Evolutionary conservation across 2,329 filamentous ascomycete genomes (phyloP).

Genomic region (Aspergillus versicolor): DNA sequence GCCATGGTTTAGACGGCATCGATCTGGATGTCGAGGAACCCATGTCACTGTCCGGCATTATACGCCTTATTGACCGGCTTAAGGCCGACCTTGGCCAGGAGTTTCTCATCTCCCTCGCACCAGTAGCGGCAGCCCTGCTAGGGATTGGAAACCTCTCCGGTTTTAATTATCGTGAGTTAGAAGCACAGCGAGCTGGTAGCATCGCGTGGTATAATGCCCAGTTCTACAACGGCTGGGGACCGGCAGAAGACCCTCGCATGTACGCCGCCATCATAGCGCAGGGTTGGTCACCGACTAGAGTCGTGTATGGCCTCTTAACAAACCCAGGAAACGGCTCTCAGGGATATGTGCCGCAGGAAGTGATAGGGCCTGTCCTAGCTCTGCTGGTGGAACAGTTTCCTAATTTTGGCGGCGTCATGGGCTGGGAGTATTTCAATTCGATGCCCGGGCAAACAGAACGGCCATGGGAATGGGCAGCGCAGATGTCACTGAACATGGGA

Average conservation of each 20-base stretch:
- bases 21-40: conserved; percentile 80
- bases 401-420: conserved; percentile 82
- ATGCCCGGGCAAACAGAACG: conserved; percentile 60
- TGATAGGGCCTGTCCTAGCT: conserved; percentile 58
- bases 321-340: conserved; percentile 68
- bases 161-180: conserved; percentile 75
- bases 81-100: conserved; percentile 49
- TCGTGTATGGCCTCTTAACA: conserved; percentile 80
- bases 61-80: conserved; percentile 66
- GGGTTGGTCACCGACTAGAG: conserved; percentile 70
- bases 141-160: conserved; percentile 67
- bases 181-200: conserved; percentile 62
- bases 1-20: conserved; percentile 64
- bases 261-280: conserved; percentile 44
- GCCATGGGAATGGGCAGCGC: conserved; percentile 77
- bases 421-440: conserved; percentile 93
- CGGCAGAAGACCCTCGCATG: conserved; percentile 52
- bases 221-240: conserved; percentile 90
- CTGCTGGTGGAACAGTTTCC: conserved; percentile 61
- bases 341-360: conserved; percentile 62
- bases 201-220: conserved; percentile 89
- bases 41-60: conserved; percentile 66
- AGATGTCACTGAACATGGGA: conserved; percentile 57
- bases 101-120: conserved; percentile 79
- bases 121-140: conserved; percentile 74